Evolutionary conservation across 176 grass and related monocot species (phyloP).

Genomic region (Eragrostis nindensis): DNA sequence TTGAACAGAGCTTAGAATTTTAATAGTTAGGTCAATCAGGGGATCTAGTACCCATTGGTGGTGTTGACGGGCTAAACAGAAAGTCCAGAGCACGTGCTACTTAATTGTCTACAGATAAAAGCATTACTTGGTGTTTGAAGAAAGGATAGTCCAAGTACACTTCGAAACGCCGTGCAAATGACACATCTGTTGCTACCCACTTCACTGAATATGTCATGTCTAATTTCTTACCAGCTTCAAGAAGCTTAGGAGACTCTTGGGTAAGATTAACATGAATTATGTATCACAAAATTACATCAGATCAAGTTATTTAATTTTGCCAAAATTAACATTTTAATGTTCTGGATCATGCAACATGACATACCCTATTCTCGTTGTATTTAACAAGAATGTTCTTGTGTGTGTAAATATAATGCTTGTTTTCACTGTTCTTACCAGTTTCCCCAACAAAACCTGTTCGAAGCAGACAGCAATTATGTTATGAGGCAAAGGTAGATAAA

Average conservation of each 20-base stretch:
- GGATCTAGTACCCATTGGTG: constrained; percentile 13
- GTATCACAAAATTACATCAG: constrained; percentile 48
- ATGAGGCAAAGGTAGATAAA: constrained; percentile 11
- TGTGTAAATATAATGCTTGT: constrained; percentile 88
- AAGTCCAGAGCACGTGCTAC: not conserved
- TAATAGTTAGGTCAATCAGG: constrained; percentile 29
- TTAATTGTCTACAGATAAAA: not conserved
- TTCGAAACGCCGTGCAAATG: constrained; percentile 92
- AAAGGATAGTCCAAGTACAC: constrained; percentile 99
- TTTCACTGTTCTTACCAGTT: constrained; percentile 87
- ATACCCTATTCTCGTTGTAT: constrained; percentile 81
- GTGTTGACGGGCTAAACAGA: constrained; percentile 28
- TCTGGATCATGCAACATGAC: constrained; percentile 13
- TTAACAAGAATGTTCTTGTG: constrained; percentile 87
- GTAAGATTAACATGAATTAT: constrained; percentile 99
- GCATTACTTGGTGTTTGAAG: constrained; percentile 98
- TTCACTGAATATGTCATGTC: constrained; percentile 93
- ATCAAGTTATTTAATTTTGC: constrained; percentile 23
- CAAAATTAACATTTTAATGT: constrained; percentile 1
- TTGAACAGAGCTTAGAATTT: constrained; percentile 26
- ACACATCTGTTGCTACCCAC: constrained; percentile 77
- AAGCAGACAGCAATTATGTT: constrained; percentile 17
- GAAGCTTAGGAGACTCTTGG: constrained; percentile 88
- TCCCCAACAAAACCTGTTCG: constrained; percentile 88
- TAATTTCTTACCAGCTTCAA: constrained; percentile 78